Evolutionary conservation across 768 basidiomycete genomes (phyloP).

Genomic region (Trametes villosa): DNA sequence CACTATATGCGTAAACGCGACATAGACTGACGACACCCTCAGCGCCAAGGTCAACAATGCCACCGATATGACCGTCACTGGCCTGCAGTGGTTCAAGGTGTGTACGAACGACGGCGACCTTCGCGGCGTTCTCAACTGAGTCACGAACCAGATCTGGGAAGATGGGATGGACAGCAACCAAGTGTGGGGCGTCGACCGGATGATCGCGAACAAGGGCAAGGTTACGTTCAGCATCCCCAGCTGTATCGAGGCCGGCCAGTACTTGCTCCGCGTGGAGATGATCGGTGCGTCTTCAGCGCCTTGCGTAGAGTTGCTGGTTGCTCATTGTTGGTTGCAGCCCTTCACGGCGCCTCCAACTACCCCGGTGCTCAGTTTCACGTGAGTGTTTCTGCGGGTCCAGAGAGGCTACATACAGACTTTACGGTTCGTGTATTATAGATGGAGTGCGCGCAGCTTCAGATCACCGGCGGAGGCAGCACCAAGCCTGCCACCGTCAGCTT

Average conservation of each 20-base stretch:
- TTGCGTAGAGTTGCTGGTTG: too few relatives aligned
- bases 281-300: slow-evolving; percentile 46
- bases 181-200: slow-evolving; percentile 51
- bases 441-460: slow-evolving; percentile 44
- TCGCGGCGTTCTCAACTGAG: too few relatives aligned
- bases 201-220: slow-evolving; percentile 54
- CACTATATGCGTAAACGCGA: background rate
- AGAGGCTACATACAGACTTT: background rate
- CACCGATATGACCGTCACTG: slow-evolving; percentile 48
- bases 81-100: slow-evolving; percentile 54
- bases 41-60: slow-evolving; percentile 53
- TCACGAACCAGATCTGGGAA: slow-evolving; percentile 44
- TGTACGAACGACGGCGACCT: too few relatives aligned
- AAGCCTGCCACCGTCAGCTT: slow-evolving; percentile 39
- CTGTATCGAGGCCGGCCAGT: slow-evolving; percentile 52
- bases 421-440: slow-evolving; percentile 28
- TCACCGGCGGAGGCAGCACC: slow-evolving; percentile 40
- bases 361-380: slow-evolving; percentile 63
- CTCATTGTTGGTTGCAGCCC: too few relatives aligned
- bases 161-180: slow-evolving; percentile 43
- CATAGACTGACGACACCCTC: background rate
- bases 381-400: background rate
- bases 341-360: slow-evolving; percentile 40
- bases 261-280: slow-evolving; percentile 54
- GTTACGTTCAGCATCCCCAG: slow-evolving; percentile 51